phyloP scores from a whole-genome alignment of 345 rosid species.

The Gossypium thurberi region DNA sequence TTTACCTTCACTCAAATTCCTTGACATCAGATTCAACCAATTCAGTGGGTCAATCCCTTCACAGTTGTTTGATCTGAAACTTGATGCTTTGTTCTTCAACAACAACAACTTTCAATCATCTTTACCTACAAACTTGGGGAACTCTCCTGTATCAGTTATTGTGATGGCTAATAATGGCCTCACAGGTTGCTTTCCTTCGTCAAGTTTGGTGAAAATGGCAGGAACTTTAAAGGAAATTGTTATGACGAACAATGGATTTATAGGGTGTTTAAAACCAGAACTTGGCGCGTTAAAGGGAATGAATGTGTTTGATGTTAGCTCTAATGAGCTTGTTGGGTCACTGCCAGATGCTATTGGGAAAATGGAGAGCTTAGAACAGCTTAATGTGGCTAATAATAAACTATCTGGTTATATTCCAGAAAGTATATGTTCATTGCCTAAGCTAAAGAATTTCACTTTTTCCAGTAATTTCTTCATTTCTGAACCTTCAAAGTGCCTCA shows the following conservation, averaged over 20 bases:
- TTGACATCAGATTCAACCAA: slow-evolving; percentile 64
- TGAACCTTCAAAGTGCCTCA: slow-evolving; percentile 56
- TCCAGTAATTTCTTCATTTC: slow-evolving; percentile 54
- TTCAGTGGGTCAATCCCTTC: slow-evolving; percentile 56
- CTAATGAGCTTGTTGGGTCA: slow-evolving; percentile 56
- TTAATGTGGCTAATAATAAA: slow-evolving; percentile 61
- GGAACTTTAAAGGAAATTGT: slow-evolving; percentile 47
- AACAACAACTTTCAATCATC: slow-evolving; percentile 63
- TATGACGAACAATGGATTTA: slow-evolving; percentile 43
- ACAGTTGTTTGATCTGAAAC: slow-evolving; percentile 51
- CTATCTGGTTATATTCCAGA: slow-evolving; percentile 59
- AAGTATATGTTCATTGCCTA: slow-evolving; percentile 58
- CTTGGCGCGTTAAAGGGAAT: slow-evolving; percentile 45
- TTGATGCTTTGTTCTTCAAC: slow-evolving; percentile 82
- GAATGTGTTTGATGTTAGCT: slow-evolving; percentile 68
- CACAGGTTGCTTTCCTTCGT: slow-evolving; percentile 55
- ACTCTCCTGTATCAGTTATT: slow-evolving; percentile 67
- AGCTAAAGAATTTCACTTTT: slow-evolving; percentile 67
- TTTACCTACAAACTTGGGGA: slow-evolving; percentile 63
- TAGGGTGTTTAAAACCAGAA: slow-evolving; percentile 60
- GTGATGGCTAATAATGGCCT: slow-evolving; percentile 72
- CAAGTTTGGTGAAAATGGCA: slow-evolving; percentile 56
- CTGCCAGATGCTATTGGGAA: slow-evolving; percentile 58
- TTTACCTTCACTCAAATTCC: slow-evolving; percentile 66
- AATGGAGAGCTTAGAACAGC: slow-evolving; percentile 71